Base-by-base conservation (phyloP, 2,329 filamentous ascomycete genomes). In the Colletotrichum sp. region DNA sequence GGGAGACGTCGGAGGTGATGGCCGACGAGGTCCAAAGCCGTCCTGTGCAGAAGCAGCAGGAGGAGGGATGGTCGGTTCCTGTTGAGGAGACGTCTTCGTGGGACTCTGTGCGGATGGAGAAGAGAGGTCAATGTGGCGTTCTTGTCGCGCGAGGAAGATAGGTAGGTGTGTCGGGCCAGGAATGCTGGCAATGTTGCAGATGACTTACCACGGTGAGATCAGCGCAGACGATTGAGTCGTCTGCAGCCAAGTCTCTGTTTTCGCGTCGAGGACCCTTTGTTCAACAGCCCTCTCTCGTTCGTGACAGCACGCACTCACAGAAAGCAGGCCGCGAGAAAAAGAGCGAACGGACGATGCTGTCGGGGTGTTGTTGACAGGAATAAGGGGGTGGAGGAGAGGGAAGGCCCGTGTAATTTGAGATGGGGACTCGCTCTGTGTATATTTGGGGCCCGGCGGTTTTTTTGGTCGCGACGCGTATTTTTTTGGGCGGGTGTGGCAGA, bases 31-130 rank as follows among this genome's bases (percentile, higher is more conserved):
- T 83, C 83, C 83, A 80, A 80, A 81, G 84, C 88, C 88, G 87
- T 91, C 90, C 90, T 89, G 91, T 90, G 91, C 90, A 82, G 85
- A 81, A 81, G 91, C 91, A 92, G 89, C 86, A 90, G 90, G 90
- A 89, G 89, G 87, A 84, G 86, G 84, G 82, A 85, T 84, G 80
- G 84, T 83, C 79, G 87, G 85, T 83, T 86, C 82, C 80, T 83
- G 87, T 87, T 84, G 82, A 82, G 89, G 86, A 87, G 89, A 91
- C 90, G 90, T 92, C 82, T 89, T 92, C 83, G 83, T 83, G 82
- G 81, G 79, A 82, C 83, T 82, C 87, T 85, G 79, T 75, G 77
- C 70, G 15, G 60, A 68, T 64, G 6, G 64, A 57, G 73, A 59
- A 76, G 69, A 61, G 61, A 44, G 60, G 67, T 72, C 60, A 68